Evolutionary conservation across 768 basidiomycete species (phyloP).

Genomic region (Pleurotus sapidus): DNA sequence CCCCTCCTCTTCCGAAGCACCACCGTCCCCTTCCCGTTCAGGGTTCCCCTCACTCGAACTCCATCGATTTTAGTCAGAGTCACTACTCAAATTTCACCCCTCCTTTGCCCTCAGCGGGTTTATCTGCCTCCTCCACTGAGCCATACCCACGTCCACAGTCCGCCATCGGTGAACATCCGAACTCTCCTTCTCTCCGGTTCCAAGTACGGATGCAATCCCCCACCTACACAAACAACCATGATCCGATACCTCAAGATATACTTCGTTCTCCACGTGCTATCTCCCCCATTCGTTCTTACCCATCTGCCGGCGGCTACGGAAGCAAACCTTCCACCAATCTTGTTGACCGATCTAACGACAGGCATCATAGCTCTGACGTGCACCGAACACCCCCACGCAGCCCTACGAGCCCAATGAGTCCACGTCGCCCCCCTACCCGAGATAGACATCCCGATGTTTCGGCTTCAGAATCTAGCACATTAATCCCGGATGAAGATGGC

Average conservation of each 20-base stretch:
- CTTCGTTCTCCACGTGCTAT: constrained; percentile 37
- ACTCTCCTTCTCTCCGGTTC: constrained; percentile 33
- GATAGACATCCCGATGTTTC: constrained; percentile 18
- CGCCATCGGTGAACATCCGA: constrained; percentile 47
- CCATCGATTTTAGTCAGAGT: constrained; percentile 27
- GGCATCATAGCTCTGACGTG: constrained; percentile 39
- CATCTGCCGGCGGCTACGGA: constrained; percentile 24
- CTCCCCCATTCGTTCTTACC: constrained; percentile 32
- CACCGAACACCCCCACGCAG: constrained; percentile 57
- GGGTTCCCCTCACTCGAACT: constrained; percentile 30
- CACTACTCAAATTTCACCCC: constrained; percentile 23
- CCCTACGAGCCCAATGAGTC: constrained; percentile 53
- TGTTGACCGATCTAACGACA: constrained; percentile 31
- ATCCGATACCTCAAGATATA: constrained; percentile 31
- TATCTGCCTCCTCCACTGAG: constrained; percentile 48
- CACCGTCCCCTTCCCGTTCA: constrained; percentile 37
- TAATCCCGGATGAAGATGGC: neutral
- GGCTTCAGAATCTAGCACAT: neutral
- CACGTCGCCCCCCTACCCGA: constrained; percentile 29
- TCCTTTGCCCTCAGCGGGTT: constrained; percentile 13
- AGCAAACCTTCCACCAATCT: constrained; percentile 28
- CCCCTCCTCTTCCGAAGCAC: constrained; percentile 36
- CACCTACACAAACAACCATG: constrained; percentile 24
- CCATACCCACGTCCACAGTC: constrained; percentile 65
- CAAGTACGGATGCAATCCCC: constrained; percentile 32